Base-by-base conservation (phyloP, 192 early-diverging fungal species). In the Entrophospora sp. region DNA sequence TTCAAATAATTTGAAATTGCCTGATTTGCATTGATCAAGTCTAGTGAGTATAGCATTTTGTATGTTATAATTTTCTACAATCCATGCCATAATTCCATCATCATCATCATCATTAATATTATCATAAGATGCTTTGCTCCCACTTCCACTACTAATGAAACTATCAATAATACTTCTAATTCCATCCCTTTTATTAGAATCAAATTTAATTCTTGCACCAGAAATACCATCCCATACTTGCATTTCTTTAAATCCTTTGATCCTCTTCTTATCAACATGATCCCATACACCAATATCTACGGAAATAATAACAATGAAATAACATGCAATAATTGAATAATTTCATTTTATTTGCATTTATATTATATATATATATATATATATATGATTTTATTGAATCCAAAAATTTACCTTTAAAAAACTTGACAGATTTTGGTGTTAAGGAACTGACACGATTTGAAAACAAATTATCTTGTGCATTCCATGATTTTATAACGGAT, bases 51-150 rank as follows among this genome's bases (percentile, higher is more conserved):
- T 68, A 0, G 84, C 90, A 20, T 79, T 68, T 56, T 92, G 90
- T 27, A 96, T 72, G 73, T 89, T 83, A 57, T 84, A 69, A 64
- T 94, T 98, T 71, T 98, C 93, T 18, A 93, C 79, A 77, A 98
- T 95, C 64, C 77, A 90, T 6, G 92, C 94, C 35, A 93, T 81
- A 46, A 83, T 45, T 60, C 64, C 14, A 7, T 32, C 24, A 46
- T 61, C 16, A 24, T 57, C 56, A 60, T 71, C 38, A 2, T 79
- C 53, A 14, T 85, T 70, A 67, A n/a, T n/a, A n/a, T n/a, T n/a
- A n/a, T n/a, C n/a, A n/a, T n/a, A n/a, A n/a, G n/a, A n/a, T n/a
- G n/a, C n/a, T n/a, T n/a, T n/a, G n/a, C n/a, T n/a, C n/a, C n/a
- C n/a, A n/a, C n/a, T n/a, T n/a, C n/a, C n/a, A n/a, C n/a, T n/a